Evolutionary conservation across 2,329 filamentous ascomycete species (phyloP), one percentile per base, ranked within the genome.

Genomic region (Aspergillus chevalieri): DNA sequence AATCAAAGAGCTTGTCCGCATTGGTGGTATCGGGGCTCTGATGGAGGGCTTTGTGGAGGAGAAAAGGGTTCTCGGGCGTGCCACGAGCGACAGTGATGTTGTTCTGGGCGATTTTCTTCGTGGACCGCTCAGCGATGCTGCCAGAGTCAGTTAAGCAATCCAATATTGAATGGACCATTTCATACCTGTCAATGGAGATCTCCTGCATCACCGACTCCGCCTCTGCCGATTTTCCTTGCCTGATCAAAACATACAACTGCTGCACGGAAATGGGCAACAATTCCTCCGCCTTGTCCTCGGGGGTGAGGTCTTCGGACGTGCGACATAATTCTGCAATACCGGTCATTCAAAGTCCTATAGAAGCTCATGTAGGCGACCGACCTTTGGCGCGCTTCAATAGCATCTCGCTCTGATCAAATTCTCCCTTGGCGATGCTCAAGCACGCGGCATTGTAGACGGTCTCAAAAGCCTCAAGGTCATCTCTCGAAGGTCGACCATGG

Each of bases 371-470:
- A 30, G 10, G 10, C 5, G 10, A 30, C 67, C 34, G 52, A 77
- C 75, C 74, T 65, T 78, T 79, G 24, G 82, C 79, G 51, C 81
- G 72, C 65, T 77, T 81, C 50, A 85, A 64, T 49, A 84, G 71
- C 28, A 84, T 65, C 53, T 82, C 78, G 19, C 73, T 80, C 58
- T 83, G 78, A 3, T 68, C 73, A 43, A 83, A 69, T 57, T 82
- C 78, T 39, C 80, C 81, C 57, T 79, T 75, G 36, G 80, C 81
- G 60, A 85, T 81, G 59, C 79, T 80, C 49, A 77, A 74, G 63
- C 82, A 85, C 33, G 81, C 82, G 7, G 80, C 78, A 65, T 85
- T 85, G 66, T 82, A 85, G 3, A 80, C 77, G 3, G 79, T 84
- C 64, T 85, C 82, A 52, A 85, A 85, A 0, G 78, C 75, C 52